A percentile compares a stretch with the other conserved stretches of the same genome.
These are phyloP conservation scores for Hypoxylon fragiforme DNA, from an alignment of 495 filamentous ascomycete genomes.

Conservation along the genomic window DNA sequence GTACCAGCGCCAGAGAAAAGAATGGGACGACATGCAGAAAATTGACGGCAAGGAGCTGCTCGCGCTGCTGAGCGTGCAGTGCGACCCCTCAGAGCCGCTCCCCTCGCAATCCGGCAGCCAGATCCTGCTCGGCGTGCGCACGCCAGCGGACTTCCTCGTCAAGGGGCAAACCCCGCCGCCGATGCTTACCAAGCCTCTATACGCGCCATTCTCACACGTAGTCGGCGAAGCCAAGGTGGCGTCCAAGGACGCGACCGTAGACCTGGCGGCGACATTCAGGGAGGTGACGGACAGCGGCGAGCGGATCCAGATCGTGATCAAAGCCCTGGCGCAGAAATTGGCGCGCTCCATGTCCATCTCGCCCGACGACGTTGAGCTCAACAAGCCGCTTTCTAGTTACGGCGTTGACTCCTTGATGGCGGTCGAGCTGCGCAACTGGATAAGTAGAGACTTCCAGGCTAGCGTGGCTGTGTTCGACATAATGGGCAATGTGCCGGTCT, in stretches of 20 bases:
- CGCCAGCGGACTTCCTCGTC: conserved; percentile 24
- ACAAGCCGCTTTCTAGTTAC: conserved; percentile 45
- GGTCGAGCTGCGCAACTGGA: conserved; percentile 61
- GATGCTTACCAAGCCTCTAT: conserved; percentile 32
- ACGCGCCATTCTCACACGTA: conserved; percentile 28
- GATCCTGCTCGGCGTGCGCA: conserved; percentile 30
- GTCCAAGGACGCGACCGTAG: conserved; percentile 9
- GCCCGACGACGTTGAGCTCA: conserved; percentile 42
- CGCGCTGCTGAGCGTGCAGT: conserved; percentile 40
- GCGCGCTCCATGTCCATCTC: conserved; percentile 41
- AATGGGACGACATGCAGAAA: conserved; percentile 31
- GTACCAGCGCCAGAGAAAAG: conserved; percentile 31
- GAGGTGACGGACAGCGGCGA: conserved; percentile 31
- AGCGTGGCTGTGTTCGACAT: conserved; percentile 55
- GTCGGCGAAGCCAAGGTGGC: conserved; percentile 16
- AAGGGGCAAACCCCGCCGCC: conserved; percentile 19
- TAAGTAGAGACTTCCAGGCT: conserved; percentile 48
- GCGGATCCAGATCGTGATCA: conserved; percentile 35
- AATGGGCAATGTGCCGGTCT: conserved; percentile 39
- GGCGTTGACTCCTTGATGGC: conserved; percentile 62
- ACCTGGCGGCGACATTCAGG: conserved; percentile 25
- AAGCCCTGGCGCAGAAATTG: conserved; percentile 39
- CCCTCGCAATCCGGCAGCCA: conserved; percentile 27
- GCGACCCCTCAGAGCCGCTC: conserved; percentile 33
- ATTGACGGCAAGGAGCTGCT: conserved; percentile 39